A percentile compares a stretch with the other conserved stretches of the same genome.
phyloP scores from a whole-genome alignment of 2,329 filamentous ascomycete genomes.

The Ascochyta pisi region DNA sequence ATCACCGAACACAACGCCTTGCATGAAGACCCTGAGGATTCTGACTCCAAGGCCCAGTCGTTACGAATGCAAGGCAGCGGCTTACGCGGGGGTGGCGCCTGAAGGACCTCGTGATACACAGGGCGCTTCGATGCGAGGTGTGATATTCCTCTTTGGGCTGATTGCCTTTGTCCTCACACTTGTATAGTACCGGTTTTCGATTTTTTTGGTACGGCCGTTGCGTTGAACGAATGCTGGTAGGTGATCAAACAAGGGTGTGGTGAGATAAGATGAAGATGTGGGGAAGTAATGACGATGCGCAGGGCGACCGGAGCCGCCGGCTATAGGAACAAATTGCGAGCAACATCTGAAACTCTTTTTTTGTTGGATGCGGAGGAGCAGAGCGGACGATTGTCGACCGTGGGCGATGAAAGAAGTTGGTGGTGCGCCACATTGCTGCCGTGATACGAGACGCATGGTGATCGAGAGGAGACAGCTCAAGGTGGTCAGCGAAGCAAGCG shows the following conservation, averaged over 20 bases:
- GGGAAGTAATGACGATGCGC: not conserved
- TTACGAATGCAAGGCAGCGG: not conserved
- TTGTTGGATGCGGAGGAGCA: not conserved
- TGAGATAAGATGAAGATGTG: constrained; percentile 5
- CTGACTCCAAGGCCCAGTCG: not conserved
- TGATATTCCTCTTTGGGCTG: not conserved
- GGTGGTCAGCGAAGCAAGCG: constrained; percentile 5
- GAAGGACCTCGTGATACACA: not conserved
- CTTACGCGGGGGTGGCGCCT: not conserved
- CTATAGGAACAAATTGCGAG: constrained; percentile 8
- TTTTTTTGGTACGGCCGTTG: not conserved
- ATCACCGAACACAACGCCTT: not conserved
- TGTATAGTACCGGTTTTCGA: not conserved
- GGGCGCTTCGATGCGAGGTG: not conserved
- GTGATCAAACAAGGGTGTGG: constrained; percentile 8
- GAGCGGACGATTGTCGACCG: not conserved
- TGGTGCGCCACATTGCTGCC: constrained; percentile 11
- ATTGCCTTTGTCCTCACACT: not conserved
- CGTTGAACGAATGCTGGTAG: not conserved
- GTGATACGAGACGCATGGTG: constrained; percentile 4
- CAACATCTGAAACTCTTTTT: not conserved
- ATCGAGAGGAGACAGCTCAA: constrained; percentile 17
- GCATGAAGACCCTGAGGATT: not conserved
- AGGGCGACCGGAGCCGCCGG: not conserved
- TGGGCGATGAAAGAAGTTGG: not conserved